These are phyloP conservation scores for Dittrichia graveolens DNA, from an alignment of 129 eudicot species.

Conservation along the genomic window DNA sequence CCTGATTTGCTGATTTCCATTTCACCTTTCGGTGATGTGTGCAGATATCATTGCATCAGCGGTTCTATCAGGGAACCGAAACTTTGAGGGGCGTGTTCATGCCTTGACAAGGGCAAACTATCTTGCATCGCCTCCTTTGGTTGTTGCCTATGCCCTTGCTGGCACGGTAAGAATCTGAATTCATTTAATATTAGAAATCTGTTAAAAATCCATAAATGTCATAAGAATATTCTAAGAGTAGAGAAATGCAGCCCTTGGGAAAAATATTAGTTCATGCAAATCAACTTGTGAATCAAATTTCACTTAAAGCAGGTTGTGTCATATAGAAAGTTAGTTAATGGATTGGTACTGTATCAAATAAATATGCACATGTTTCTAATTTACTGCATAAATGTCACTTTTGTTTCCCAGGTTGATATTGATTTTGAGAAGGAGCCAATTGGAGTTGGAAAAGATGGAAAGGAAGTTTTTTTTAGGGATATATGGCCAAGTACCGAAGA, in stretches of 20 bases:
- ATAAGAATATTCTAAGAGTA: not conserved
- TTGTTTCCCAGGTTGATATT: conserved; percentile 74
- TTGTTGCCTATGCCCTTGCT: conserved; percentile 99
- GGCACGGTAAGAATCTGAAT: conserved; percentile 68
- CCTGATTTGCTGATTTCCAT: conserved; percentile 7
- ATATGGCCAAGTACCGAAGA: conserved; percentile 92
- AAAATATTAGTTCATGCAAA: not conserved
- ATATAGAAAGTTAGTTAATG: not conserved
- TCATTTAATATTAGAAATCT: not conserved
- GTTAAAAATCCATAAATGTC: not conserved
- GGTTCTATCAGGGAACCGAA: conserved; percentile 92
- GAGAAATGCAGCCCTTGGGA: not conserved
- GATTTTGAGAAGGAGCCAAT: conserved; percentile 97
- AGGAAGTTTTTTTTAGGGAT: conserved; percentile 82
- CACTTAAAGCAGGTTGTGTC: not conserved
- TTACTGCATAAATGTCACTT: not conserved
- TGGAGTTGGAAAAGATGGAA: conserved; percentile 93
- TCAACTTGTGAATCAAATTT: too few relatives aligned
- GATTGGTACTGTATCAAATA: too few relatives aligned
- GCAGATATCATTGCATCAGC: conserved; percentile 95
- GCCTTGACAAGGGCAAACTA: conserved; percentile 95
- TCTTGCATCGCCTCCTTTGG: conserved; percentile 98
- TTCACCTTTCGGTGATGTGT: conserved; percentile 20
- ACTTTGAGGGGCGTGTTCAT: conserved; percentile 98
- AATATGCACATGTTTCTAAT: not conserved